phyloP scores from a whole-genome alignment of 2,329 filamentous ascomycete genomes.

The Setomelanomma holmii region DNA sequence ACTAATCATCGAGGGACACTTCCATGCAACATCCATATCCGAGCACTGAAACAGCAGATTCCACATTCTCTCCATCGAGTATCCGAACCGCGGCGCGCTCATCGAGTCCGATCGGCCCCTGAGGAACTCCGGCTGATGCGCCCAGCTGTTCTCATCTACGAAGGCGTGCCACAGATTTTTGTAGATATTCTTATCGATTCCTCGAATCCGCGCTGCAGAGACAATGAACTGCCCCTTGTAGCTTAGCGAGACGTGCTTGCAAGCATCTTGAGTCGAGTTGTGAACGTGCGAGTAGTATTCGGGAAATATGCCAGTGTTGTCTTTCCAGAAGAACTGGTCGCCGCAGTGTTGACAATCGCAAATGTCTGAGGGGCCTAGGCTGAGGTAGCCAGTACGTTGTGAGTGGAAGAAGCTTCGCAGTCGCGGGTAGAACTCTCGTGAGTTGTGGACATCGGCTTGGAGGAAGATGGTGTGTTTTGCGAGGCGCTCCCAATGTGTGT shows the following conservation, averaged over 20 bases:
- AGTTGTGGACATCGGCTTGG: conserved; percentile 54
- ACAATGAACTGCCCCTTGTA: conserved; percentile 59
- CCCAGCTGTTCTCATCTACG: conserved; percentile 34
- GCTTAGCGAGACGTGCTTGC: conserved; percentile 49
- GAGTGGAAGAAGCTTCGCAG: conserved; percentile 49
- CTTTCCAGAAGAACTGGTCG: conserved; percentile 52
- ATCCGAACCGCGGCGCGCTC: conserved; percentile 35
- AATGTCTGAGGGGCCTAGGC: conserved; percentile 50
- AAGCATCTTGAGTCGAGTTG: conserved; percentile 22
- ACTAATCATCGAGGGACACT: conserved; percentile 36
- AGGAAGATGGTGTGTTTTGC: conserved; percentile 57
- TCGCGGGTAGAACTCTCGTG: conserved; percentile 45
- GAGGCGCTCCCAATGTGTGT: conserved; percentile 52
- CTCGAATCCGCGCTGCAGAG: conserved; percentile 53
- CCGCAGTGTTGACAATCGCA: conserved; percentile 52
- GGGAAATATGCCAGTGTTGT: conserved; percentile 49
- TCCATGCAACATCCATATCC: conserved; percentile 34
- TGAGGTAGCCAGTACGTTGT: conserved; percentile 54
- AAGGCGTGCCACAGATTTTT: conserved; percentile 37
- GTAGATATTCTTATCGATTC: conserved; percentile 43
- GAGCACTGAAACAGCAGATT: conserved; percentile 39
- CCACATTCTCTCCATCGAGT: conserved; percentile 40
- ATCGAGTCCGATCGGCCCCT: conserved; percentile 32
- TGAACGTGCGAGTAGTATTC: conserved; percentile 40
- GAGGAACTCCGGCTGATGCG: conserved; percentile 32